A percentile compares a stretch with the other conserved stretches of the same genome.
phyloP scores from a whole-genome alignment of 2,329 filamentous ascomycete species.

The Calonectria naviculata region DNA sequence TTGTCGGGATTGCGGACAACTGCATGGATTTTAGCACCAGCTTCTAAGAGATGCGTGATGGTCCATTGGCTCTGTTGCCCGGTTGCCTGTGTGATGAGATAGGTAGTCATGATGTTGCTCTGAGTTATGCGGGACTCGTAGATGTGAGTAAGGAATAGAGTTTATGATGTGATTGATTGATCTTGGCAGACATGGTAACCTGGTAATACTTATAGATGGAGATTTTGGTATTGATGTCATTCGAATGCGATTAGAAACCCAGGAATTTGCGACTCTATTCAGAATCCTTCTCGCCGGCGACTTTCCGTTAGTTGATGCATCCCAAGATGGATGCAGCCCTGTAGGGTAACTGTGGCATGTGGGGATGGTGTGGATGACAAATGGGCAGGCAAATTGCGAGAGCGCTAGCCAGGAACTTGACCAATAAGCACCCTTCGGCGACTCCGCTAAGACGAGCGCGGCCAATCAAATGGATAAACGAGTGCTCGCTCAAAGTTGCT shows the following conservation, averaged over 20 bases:
- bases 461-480: background rate
- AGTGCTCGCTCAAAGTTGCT: slow-evolving; percentile 12
- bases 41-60: slow-evolving; percentile 32
- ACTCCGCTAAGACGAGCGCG: background rate
- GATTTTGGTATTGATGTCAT: no score
- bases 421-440: background rate
- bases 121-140: no score
- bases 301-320: no score
- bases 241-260: background rate
- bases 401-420: background rate
- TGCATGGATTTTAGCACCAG: slow-evolving; percentile 48
- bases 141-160: background rate
- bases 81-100: slow-evolving; percentile 49
- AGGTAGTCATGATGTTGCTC: slow-evolving; percentile 48
- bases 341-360: background rate
- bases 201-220: background rate
- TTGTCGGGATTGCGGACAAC: slow-evolving; percentile 49
- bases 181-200: background rate
- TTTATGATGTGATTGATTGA: background rate
- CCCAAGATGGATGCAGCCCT: background rate
- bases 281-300: no score
- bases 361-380: background rate
- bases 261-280: no score
- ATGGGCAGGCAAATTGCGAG: background rate
- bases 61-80: slow-evolving; percentile 45